Conservation (phyloP, 345 rosid species). For the Pistacia vera region DNA sequence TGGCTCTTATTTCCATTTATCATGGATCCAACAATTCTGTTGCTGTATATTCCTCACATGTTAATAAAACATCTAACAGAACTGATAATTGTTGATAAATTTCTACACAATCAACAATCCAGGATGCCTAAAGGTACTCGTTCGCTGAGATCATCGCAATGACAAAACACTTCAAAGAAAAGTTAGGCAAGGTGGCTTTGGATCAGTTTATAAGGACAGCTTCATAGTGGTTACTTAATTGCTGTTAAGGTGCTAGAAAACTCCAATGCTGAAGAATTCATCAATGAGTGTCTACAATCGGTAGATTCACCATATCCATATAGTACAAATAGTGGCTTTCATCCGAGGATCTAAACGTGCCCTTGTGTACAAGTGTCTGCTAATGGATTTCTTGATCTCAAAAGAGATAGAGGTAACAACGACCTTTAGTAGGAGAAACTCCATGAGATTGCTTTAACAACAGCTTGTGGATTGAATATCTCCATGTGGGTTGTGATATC, state of each 20-base stretch:
- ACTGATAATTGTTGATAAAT: not conserved
- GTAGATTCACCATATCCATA: slow-evolving; percentile 8
- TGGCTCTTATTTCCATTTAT: not conserved
- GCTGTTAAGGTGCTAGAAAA: slow-evolving; percentile 16
- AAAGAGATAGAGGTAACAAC: too few relatives aligned
- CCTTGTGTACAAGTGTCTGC: slow-evolving; percentile 14
- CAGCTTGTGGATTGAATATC: slow-evolving; percentile 26
- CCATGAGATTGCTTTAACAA: slow-evolving; percentile 25
- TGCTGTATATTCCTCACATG: not conserved
- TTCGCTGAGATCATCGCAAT: not conserved
- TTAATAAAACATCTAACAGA: not conserved
- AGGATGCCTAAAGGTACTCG: slow-evolving; percentile 5
- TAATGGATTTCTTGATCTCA: slow-evolving; percentile 6
- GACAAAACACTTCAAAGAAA: not conserved
- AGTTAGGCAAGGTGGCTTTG: slow-evolving; percentile 12
- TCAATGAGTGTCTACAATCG: not conserved
- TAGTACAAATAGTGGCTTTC: not conserved
- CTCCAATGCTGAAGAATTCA: not conserved
- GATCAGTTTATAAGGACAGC: not conserved
- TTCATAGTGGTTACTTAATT: not conserved
- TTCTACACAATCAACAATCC: not conserved
- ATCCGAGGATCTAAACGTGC: slow-evolving; percentile 2
- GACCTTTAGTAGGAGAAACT: not conserved
- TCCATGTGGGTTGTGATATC: slow-evolving; percentile 23
- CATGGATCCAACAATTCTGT: not conserved